A percentile compares a stretch with the other conserved stretches of the same genome.
Evolutionary conservation across 768 basidiomycete genomes (phyloP).

Genomic region (Daedalea quercina): DNA sequence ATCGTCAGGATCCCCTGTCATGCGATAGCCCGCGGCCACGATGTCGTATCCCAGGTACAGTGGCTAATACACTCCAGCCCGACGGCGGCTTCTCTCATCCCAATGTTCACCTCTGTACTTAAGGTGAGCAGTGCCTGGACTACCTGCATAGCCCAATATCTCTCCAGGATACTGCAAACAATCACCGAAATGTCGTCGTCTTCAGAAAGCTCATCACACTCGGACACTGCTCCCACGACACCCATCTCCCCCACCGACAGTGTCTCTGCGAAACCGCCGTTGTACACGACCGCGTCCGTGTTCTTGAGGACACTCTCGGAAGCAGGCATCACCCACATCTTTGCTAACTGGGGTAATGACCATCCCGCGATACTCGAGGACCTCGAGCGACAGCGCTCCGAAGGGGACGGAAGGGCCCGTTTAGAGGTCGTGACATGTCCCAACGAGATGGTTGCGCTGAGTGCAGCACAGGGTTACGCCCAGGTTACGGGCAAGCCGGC

Average conservation of each 20-base stretch:
- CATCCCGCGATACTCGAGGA: slow-evolving; percentile 70
- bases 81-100: not conserved
- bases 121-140: not conserved
- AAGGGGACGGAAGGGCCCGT: slow-evolving; percentile 31
- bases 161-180: no score
- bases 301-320: slow-evolving; percentile 49
- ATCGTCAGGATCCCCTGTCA: not conserved
- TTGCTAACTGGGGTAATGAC: slow-evolving; percentile 76
- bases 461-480: slow-evolving; percentile 65
- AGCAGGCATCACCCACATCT: slow-evolving; percentile 59
- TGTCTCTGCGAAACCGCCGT: not conserved
- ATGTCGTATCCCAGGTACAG: no score
- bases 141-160: no score
- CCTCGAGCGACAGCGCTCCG: slow-evolving; percentile 46
- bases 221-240: not conserved
- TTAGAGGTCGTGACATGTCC: slow-evolving; percentile 61
- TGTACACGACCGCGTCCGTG: slow-evolving; percentile 53
- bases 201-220: not conserved
- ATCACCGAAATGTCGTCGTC: not conserved
- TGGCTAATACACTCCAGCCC: not conserved
- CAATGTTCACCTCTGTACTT: not conserved
- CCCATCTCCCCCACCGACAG: not conserved
- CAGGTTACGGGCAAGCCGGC: slow-evolving; percentile 62
- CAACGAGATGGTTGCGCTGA: slow-evolving; percentile 72
- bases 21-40: not conserved